phyloP scores from a whole-genome alignment of 306 rosid genomes.

The Cicer chorassanicum region DNA sequence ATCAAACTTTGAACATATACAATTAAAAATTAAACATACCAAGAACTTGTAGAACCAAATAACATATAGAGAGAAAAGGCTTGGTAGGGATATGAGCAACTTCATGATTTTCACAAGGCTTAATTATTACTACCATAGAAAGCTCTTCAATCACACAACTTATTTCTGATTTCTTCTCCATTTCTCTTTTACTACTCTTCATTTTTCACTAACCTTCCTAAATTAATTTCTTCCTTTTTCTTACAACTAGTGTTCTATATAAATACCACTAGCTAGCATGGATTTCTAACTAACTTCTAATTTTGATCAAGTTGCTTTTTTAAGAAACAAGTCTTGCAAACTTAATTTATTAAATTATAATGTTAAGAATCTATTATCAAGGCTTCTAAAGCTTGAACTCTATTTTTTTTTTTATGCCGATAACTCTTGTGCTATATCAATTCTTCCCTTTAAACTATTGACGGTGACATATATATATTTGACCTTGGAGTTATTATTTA shows the following conservation, averaged over 20 bases:
- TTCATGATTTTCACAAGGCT: conserved; percentile 41
- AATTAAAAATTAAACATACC: conserved; percentile 49
- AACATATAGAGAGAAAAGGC: conserved; percentile 74
- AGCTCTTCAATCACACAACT: conserved; percentile 70
- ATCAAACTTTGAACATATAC: conserved; percentile 7
- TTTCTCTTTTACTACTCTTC: conserved; percentile 54
- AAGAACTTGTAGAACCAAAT: conserved; percentile 77
- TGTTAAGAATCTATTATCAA: conserved; percentile 4
- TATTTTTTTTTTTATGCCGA: not conserved
- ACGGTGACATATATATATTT: conserved; percentile 50
- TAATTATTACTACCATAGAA: conserved; percentile 51
- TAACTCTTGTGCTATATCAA: conserved; percentile 21
- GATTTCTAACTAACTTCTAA: conserved; percentile 6
- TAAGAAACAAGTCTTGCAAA: conserved; percentile 35
- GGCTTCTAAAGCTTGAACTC: conserved; percentile 12
- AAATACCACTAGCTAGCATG: conserved; percentile 19
- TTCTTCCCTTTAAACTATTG: not conserved
- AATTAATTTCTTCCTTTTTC: conserved; percentile 1
- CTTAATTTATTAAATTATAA: conserved; percentile 22
- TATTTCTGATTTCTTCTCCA: conserved; percentile 66
- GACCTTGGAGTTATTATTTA: conserved; percentile 48
- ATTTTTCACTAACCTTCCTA: conserved; percentile 25
- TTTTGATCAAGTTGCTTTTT: conserved; percentile 27
- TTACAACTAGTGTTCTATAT: not conserved
- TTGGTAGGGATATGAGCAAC: conserved; percentile 63